Evolutionary conservation across 2,329 filamentous ascomycete genomes (phyloP).

Genomic region (Apiospora phragmitis): DNA sequence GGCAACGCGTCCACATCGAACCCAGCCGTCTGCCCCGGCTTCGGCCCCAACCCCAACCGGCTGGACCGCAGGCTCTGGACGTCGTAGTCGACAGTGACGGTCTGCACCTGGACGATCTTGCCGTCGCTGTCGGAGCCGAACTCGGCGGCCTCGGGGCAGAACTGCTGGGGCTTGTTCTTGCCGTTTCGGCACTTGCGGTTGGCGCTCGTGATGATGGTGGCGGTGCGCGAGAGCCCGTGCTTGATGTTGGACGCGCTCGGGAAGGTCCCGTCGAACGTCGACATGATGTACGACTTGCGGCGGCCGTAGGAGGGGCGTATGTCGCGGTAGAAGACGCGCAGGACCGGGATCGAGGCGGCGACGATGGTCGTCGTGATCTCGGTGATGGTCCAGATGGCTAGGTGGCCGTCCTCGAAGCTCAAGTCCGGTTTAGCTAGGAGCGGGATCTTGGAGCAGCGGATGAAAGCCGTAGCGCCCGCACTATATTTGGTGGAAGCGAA

Average conservation of each 20-base stretch:
- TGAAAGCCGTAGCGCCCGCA: slow-evolving; percentile 20
- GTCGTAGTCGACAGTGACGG: background rate
- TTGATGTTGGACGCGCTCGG: background rate
- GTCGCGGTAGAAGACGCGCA: slow-evolving; percentile 20
- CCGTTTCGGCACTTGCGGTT: background rate
- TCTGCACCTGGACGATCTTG: slow-evolving; percentile 6
- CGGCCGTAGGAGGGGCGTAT: background rate
- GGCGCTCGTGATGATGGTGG: slow-evolving; percentile 6
- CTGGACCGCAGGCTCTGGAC: background rate
- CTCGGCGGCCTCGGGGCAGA: background rate
- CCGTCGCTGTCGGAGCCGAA: background rate
- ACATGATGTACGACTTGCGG: slow-evolving; percentile 1
- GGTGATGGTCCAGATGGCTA: slow-evolving; percentile 29
- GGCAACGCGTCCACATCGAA: background rate
- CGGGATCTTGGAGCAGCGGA: slow-evolving; percentile 19
- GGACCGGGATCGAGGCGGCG: slow-evolving; percentile 33
- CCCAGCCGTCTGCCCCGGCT: background rate
- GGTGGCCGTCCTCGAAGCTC: slow-evolving; percentile 19
- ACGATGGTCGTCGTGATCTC: slow-evolving; percentile 37
- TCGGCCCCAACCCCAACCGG: background rate
- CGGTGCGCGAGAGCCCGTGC: background rate
- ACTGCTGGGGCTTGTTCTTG: background rate
- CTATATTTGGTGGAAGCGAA: slow-evolving; percentile 9
- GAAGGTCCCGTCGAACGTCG: slow-evolving; percentile 5
- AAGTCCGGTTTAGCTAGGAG: slow-evolving; percentile 16